Percentiles rank a stretch among this genome's conserved stretches.
Evolutionary conservation across 148 eudicot species (phyloP).

Genomic region (Rhododendron williamsianum): DNA sequence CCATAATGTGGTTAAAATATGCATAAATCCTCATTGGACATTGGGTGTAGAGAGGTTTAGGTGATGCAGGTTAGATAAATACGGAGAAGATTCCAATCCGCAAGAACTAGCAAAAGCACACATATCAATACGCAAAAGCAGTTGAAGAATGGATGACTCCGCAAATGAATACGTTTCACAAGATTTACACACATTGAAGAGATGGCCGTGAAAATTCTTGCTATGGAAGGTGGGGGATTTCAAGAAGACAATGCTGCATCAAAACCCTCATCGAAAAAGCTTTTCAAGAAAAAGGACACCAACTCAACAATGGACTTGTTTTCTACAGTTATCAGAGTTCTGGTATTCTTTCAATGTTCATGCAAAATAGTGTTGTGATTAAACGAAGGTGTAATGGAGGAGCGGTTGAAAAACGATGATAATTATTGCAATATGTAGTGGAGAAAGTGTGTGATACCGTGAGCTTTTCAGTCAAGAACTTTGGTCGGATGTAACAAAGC

Average conservation of each 20-base stretch:
- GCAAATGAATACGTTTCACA: not conserved
- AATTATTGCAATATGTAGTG: not conserved
- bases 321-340: no score
- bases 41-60: not conserved
- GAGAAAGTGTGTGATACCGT: not conserved
- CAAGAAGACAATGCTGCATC: not conserved
- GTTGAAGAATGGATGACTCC: not conserved
- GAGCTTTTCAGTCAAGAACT: not conserved
- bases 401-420: no score
- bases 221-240: not conserved
- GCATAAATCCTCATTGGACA: not conserved
- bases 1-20: not conserved
- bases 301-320: not conserved
- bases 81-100: not conserved
- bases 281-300: not conserved
- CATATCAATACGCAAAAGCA: not conserved
- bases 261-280: not conserved
- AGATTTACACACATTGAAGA: not conserved
- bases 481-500: not conserved
- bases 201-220: not conserved
- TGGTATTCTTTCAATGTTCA: not conserved
- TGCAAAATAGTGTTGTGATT: no score
- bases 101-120: not conserved
- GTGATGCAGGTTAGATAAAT: not conserved
- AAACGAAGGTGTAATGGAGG: no score